Conservation (phyloP, 345 rosid species). For the Eutrema yunnanense region DNA sequence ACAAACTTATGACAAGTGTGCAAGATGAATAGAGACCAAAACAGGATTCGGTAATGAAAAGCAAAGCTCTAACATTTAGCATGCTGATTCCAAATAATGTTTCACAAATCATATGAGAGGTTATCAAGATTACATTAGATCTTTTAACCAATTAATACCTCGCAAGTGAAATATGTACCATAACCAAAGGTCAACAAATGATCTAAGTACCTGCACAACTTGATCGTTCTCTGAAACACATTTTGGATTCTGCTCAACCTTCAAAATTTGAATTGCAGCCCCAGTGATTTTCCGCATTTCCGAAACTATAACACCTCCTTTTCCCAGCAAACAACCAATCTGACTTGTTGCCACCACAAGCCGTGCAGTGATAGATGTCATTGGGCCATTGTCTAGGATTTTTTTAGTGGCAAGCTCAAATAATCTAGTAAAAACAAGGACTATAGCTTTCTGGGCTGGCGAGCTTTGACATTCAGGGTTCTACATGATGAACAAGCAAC, state of each 20-base stretch:
- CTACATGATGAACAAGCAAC: slow-evolving; percentile 44
- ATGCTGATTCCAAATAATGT: not conserved
- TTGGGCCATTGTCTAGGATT: slow-evolving; percentile 39
- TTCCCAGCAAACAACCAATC: slow-evolving; percentile 84
- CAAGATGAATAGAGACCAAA: slow-evolving; percentile 2
- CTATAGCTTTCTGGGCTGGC: slow-evolving; percentile 68
- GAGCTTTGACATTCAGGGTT: slow-evolving; percentile 53
- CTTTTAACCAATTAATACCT: not conserved
- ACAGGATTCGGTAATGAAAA: not conserved
- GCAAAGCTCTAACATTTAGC: slow-evolving; percentile 6
- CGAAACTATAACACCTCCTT: slow-evolving; percentile 67
- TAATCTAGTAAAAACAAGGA: slow-evolving; percentile 65
- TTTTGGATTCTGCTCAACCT: slow-evolving; percentile 55
- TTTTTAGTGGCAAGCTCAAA: slow-evolving; percentile 55
- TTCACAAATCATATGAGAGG: slow-evolving; percentile 10
- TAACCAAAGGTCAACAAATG: not conserved
- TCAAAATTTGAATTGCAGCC: slow-evolving; percentile 46
- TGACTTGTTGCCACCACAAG: slow-evolving; percentile 66
- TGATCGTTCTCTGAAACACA: slow-evolving; percentile 62
- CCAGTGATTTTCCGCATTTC: slow-evolving; percentile 75
- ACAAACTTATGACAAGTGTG: not conserved
- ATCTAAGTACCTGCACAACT: slow-evolving; percentile 67
- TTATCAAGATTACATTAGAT: not conserved
- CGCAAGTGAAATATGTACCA: not conserved
- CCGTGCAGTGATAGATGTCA: slow-evolving; percentile 52